phyloP scores from a whole-genome alignment of 352 stramenopile genomes.

The Globisporangium mamillatum region DNA sequence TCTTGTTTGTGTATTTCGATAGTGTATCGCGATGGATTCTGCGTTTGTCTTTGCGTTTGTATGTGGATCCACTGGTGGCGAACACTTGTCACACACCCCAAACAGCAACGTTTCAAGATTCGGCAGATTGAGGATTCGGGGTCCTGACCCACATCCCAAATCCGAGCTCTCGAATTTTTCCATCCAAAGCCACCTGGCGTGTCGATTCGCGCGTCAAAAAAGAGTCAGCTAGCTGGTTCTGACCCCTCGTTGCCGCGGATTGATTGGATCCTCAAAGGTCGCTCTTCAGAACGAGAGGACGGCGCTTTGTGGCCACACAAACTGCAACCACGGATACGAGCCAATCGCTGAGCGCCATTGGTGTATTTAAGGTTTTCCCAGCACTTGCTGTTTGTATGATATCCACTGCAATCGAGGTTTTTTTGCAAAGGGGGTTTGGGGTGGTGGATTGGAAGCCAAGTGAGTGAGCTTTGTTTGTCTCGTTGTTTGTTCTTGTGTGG shows the following conservation, averaged over 20 bases:
- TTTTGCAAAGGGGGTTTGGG: not conserved
- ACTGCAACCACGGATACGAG: not conserved
- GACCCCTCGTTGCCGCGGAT: not conserved
- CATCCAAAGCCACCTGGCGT: not conserved
- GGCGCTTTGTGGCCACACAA: slow-evolving; percentile 8
- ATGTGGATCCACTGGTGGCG: not conserved
- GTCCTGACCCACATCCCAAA: not conserved
- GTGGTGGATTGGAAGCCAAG: not conserved
- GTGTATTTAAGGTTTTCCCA: not conserved
- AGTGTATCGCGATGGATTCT: not conserved
- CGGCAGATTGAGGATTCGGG: not conserved
- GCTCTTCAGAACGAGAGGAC: slow-evolving; percentile 20
- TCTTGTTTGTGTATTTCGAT: not conserved
- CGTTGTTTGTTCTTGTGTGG: not conserved
- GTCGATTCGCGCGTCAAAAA: slow-evolving; percentile 3
- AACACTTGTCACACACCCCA: not conserved
- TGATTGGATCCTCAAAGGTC: slow-evolving; percentile 23
- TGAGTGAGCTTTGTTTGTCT: not conserved
- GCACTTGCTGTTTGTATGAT: not conserved
- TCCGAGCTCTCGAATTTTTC: too few relatives aligned
- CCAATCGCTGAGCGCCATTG: not conserved
- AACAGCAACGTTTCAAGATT: slow-evolving; percentile 6
- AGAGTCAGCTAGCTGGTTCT: slow-evolving; percentile 11
- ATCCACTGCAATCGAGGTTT: not conserved
- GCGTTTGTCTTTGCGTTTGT: not conserved